phyloP scores from a whole-genome alignment of 306 rosid species.

The Potentilla sterilis region DNA sequence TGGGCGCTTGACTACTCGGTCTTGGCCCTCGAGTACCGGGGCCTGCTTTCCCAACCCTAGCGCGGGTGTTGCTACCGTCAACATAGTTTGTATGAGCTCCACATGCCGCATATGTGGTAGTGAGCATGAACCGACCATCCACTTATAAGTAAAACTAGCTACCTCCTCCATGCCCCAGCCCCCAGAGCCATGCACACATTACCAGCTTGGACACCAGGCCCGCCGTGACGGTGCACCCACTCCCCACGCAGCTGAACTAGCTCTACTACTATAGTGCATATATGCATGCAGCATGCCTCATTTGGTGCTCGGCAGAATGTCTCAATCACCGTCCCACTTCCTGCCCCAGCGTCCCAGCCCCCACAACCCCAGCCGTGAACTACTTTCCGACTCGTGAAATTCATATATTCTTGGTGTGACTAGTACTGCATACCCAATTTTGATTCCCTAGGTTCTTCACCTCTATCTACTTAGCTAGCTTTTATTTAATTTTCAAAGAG shows the following conservation, averaged over 20 bases:
- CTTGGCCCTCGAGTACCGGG: too few species aligned
- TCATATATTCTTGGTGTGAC: not conserved
- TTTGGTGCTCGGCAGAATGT: not conserved
- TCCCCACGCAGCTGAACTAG: not conserved
- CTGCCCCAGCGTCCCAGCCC: not conserved
- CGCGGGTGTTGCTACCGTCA: too few species aligned
- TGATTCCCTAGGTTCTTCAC: constrained; percentile 1
- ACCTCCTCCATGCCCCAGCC: too few species aligned
- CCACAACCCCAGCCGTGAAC: not conserved
- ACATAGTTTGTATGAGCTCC: too few species aligned
- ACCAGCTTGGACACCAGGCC: not conserved
- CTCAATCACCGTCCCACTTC: constrained; percentile 14
- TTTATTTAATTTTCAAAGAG: not conserved
- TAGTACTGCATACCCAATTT: not conserved
- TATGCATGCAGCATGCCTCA: not conserved
- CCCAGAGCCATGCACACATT: too few species aligned
- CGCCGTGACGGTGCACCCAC: constrained; percentile 8
- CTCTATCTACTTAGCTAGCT: not conserved
- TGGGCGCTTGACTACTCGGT: too few species aligned
- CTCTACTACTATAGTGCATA: not conserved
- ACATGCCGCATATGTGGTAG: too few species aligned
- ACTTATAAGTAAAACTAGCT: too few species aligned
- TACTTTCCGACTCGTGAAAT: constrained; percentile 7
- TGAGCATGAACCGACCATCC: too few species aligned
- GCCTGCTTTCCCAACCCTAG: too few species aligned